Evolutionary conservation across 1,284 basidiomycete species (phyloP).

Genomic region (Ceratorhiza oryzae-sativae): DNA sequence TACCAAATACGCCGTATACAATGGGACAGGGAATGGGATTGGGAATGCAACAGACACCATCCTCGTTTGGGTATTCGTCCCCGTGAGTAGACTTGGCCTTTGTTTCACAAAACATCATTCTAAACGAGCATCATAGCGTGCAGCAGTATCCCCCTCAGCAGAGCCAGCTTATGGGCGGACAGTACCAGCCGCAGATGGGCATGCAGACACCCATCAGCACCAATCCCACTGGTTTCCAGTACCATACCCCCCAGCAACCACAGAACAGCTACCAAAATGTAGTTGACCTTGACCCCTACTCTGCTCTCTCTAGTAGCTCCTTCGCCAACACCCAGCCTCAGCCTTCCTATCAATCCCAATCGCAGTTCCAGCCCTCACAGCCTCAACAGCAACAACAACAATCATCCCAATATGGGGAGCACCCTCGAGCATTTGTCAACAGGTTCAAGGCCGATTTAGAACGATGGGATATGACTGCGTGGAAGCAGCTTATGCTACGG

Average conservation of each 20-base stretch:
- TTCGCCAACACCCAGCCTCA: conserved; percentile 24
- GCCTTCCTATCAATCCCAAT: conserved; percentile 6
- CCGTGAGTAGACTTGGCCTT: not conserved
- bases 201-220: conserved; percentile 23
- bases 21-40: conserved; percentile 15
- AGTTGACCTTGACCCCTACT: conserved; percentile 36
- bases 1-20: conserved; percentile 2
- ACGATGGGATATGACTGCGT: conserved; percentile 24
- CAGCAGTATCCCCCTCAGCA: conserved; percentile 35
- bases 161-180: conserved; percentile 16
- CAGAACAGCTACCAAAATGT: conserved; percentile 24
- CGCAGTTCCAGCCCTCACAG: conserved; percentile 16
- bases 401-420: conserved; percentile 31
- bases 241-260: conserved; percentile 25
- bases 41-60: conserved; percentile 1
- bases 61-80: conserved; percentile 27
- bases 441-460: conserved; percentile 34
- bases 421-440: conserved; percentile 19
- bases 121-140: not conserved
- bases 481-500: conserved; percentile 34
- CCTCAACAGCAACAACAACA: conserved; percentile 3
- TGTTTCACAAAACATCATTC: not conserved
- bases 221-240: conserved; percentile 18
- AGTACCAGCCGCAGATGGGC: conserved; percentile 32
- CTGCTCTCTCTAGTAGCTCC: conserved; percentile 12